phyloP scores from a whole-genome alignment of 352 stramenopile species.

The Phytophthora ohioensis region DNA sequence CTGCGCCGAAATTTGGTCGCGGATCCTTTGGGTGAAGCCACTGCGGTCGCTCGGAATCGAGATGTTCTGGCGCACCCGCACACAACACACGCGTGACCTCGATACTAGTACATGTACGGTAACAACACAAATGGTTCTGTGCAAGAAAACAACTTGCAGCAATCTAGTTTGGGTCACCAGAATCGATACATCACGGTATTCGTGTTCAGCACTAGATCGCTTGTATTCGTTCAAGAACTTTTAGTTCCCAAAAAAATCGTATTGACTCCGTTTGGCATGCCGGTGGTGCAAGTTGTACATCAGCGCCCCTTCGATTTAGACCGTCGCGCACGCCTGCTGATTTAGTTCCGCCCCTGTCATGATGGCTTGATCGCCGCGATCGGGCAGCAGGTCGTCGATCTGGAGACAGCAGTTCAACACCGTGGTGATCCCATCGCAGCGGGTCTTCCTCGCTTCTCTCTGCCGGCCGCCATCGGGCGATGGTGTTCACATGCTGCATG shows the following conservation, averaged over 20 bases:
- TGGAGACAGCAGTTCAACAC: not conserved
- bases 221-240: conserved; percentile 37
- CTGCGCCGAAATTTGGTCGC: conserved; percentile 32
- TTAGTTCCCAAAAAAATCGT: too few relatives aligned
- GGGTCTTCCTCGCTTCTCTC: conserved; percentile 6
- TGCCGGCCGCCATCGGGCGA: too few relatives aligned
- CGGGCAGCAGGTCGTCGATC: not conserved
- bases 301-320: too few relatives aligned
- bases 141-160: conserved; percentile 79
- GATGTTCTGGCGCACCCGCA: not conserved
- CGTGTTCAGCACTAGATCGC: conserved; percentile 66
- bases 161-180: conserved; percentile 54
- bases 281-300: too few relatives aligned
- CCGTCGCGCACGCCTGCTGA: not conserved
- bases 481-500: not conserved
- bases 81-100: conserved; percentile 38
- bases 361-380: not conserved
- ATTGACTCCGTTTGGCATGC: too few relatives aligned
- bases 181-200: conserved; percentile 64
- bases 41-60: conserved; percentile 20
- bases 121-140: conserved; percentile 50
- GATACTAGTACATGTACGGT: conserved; percentile 4
- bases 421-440: conserved; percentile 1
- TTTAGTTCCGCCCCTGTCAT: not conserved
- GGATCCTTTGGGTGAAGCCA: conserved; percentile 30